A percentile compares a stretch with the other conserved stretches of the same genome.
phyloP scores from a whole-genome alignment of 805 yeast genomes.

The Nakazawaea molendinolei region DNA sequence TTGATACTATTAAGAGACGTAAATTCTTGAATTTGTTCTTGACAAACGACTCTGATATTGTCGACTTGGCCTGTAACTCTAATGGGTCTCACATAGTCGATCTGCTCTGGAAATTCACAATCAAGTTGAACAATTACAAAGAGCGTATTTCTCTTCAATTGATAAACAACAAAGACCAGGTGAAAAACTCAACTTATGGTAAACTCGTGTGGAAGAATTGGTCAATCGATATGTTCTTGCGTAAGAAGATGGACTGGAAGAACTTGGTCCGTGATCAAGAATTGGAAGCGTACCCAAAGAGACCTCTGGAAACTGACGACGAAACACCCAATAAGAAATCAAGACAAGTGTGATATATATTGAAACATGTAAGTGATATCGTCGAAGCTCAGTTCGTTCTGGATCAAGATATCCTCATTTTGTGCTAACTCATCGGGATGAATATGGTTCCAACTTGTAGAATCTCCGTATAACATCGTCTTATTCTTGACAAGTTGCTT shows the following conservation, averaged over 20 bases:
- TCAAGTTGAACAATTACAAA: constrained; percentile 72
- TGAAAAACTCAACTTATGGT: constrained; percentile 85
- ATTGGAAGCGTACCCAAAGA: constrained; percentile 25
- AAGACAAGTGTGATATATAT: constrained; percentile 74
- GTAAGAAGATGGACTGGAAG: constrained; percentile 84
- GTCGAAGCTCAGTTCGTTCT: constrained; percentile 61
- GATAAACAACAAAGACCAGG: constrained; percentile 48
- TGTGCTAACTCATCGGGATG: constrained; percentile 50
- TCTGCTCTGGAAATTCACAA: constrained; percentile 72
- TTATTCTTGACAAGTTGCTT: constrained; percentile 59
- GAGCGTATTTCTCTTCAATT: constrained; percentile 78
- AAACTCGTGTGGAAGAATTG: constrained; percentile 93
- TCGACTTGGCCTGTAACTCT: constrained; percentile 68
- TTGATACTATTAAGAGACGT: constrained; percentile 51
- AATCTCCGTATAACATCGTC: constrained; percentile 95
- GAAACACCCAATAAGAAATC: no score
- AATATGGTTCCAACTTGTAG: constrained; percentile 95
- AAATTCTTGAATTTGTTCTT: constrained; percentile 60
- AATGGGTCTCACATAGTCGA: constrained; percentile 92
- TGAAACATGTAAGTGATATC: constrained; percentile 87
- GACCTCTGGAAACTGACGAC: no score
- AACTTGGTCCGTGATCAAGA: constrained; percentile 48
- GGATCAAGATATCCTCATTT: constrained; percentile 72
- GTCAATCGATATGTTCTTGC: constrained; percentile 72
- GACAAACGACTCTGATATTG: constrained; percentile 37